Percentiles rank a stretch among this genome's conserved stretches.
Conservation (phyloP, 495 filamentous ascomycete species). For the Apiosordaria backusii region DNA sequence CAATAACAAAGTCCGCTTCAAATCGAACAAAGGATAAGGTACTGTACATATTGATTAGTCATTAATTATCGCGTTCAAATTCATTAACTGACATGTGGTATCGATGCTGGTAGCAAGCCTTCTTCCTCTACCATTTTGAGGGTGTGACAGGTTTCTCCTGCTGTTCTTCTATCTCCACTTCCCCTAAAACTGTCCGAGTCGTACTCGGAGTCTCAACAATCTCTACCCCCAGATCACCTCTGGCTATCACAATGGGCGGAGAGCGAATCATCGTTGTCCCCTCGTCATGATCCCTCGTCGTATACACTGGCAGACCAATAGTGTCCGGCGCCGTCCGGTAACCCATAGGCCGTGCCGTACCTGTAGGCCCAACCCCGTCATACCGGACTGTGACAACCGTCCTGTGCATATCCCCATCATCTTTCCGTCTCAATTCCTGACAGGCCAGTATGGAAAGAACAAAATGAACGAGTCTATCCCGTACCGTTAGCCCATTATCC, state of each 20-base stretch:
- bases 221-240: slow-evolving; percentile 8
- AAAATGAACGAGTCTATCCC: slow-evolving; percentile 20
- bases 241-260: slow-evolving; percentile 5
- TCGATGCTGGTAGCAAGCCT: not conserved
- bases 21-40: too few relatives aligned
- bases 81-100: not conserved
- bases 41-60: not conserved
- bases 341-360: slow-evolving; percentile 20
- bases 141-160: not conserved
- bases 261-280: not conserved
- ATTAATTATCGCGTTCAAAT: not conserved
- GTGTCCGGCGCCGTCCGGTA: slow-evolving; percentile 8
- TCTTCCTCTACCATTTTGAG: not conserved
- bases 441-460: slow-evolving; percentile 23
- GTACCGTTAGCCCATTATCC: not conserved
- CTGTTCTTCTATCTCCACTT: not conserved
- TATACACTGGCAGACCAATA: slow-evolving; percentile 15
- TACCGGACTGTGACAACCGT: slow-evolving; percentile 21
- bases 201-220: not conserved
- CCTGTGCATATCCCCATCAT: slow-evolving; percentile 7
- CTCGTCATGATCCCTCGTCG: not conserved
- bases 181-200: not conserved
- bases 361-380: slow-evolving; percentile 24
- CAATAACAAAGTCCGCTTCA: too few relatives aligned
- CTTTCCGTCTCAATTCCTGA: slow-evolving; percentile 19